phyloP scores from a whole-genome alignment of 208 protist species.

The Trypanosoma melophagium region DNA sequence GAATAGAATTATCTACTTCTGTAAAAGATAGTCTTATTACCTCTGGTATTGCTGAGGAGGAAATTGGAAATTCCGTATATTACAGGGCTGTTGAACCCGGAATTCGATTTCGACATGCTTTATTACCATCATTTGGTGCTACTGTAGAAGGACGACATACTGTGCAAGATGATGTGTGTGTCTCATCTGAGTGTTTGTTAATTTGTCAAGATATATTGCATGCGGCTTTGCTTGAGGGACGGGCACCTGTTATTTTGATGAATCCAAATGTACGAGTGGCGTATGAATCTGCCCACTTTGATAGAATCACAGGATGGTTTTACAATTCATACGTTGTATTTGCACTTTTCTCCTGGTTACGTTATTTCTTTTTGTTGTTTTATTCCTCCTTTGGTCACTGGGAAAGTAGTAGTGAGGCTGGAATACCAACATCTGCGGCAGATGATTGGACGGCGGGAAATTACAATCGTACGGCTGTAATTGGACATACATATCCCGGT shows the following conservation, averaged over 20 bases:
- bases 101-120: constrained; percentile 57
- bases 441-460: constrained; percentile 13
- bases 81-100: constrained; percentile 34
- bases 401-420: neutral
- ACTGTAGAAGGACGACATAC: neutral
- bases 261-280: constrained; percentile 70
- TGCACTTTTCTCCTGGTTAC: neutral
- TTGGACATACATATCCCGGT: neutral
- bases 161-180: constrained; percentile 47
- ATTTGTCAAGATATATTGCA: constrained; percentile 69
- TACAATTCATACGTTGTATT: constrained; percentile 9
- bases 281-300: constrained; percentile 55
- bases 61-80: constrained; percentile 19
- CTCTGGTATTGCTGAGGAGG: neutral
- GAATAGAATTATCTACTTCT: neutral
- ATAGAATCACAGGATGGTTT: constrained; percentile 24
- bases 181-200: constrained; percentile 70
- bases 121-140: constrained; percentile 57
- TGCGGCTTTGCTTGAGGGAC: constrained; percentile 37
- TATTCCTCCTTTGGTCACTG: neutral
- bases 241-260: constrained; percentile 60
- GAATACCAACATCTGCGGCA: neutral
- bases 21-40: neutral
- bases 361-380: neutral
- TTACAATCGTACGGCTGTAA: neutral